phyloP scores from a whole-genome alignment of 169 alveolate genomes.

The Cryptosporidium bovis region DNA sequence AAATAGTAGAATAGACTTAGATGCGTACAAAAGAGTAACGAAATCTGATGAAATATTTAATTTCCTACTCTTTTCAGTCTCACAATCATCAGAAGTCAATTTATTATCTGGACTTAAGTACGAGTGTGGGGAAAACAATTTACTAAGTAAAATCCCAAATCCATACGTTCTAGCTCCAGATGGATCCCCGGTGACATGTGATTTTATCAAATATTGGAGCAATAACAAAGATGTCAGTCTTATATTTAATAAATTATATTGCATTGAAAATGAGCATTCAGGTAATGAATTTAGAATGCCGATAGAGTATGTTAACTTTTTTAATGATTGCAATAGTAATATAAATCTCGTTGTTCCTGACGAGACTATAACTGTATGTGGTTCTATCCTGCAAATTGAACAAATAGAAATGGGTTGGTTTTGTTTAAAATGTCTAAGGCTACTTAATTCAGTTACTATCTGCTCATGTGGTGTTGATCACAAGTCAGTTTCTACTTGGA shows the following conservation, averaged over 20 bases:
- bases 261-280: constrained; percentile 9
- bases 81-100: constrained; percentile 13
- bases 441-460: background rate
- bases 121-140: background rate
- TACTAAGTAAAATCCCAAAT: constrained; percentile 19
- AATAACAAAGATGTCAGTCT: background rate
- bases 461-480: constrained; percentile 16
- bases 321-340: background rate
- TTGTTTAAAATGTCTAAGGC: constrained; percentile 45
- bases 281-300: background rate
- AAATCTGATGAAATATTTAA: background rate
- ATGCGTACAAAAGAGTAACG: background rate
- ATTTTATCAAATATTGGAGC: background rate
- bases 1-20: background rate
- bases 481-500: constrained; percentile 12
- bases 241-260: constrained; percentile 30
- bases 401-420: constrained; percentile 29
- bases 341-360: constrained; percentile 26
- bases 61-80: constrained; percentile 6
- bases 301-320: background rate
- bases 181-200: constrained; percentile 48
- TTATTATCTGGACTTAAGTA: background rate
- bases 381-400: constrained; percentile 51
- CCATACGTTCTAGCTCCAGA: constrained; percentile 71
- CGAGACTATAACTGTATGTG: background rate